Conservation (phyloP, 2,329 filamentous ascomycete genomes). For the Aureobasidium sp. region DNA sequence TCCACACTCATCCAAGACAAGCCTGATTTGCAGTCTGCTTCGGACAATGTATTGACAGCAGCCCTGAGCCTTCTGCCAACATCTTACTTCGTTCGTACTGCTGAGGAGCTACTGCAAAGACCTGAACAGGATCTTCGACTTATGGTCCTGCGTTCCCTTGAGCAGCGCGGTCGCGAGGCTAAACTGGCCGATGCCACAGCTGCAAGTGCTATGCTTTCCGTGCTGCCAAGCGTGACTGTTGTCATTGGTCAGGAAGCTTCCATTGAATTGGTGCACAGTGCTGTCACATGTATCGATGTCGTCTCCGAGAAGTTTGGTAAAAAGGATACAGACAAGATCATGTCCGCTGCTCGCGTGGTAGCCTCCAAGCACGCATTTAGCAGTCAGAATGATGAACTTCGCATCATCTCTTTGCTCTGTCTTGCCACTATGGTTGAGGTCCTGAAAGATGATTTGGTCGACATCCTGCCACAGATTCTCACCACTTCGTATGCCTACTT, state of each 20-base stretch:
- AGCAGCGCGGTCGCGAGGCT: slow-evolving; percentile 68
- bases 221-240: slow-evolving; percentile 69
- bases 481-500: slow-evolving; percentile 67
- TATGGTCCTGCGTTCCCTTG: slow-evolving; percentile 73
- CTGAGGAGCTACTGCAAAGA: slow-evolving; percentile 71
- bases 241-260: slow-evolving; percentile 69
- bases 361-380: slow-evolving; percentile 70
- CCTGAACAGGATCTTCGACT: slow-evolving; percentile 65
- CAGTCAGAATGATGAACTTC: slow-evolving; percentile 63
- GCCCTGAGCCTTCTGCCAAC: slow-evolving; percentile 81
- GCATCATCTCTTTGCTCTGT: slow-evolving; percentile 79
- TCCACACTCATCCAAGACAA: not conserved
- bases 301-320: slow-evolving; percentile 94
- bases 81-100: slow-evolving; percentile 79
- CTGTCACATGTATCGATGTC: slow-evolving; percentile 83
- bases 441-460: slow-evolving; percentile 76
- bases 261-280: slow-evolving; percentile 71
- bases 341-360: slow-evolving; percentile 68
- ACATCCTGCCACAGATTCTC: slow-evolving; percentile 69
- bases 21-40: slow-evolving; percentile 31
- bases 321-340: slow-evolving; percentile 72
- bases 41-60: slow-evolving; percentile 64
- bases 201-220: slow-evolving; percentile 64
- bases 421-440: slow-evolving; percentile 86
- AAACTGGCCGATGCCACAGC: slow-evolving; percentile 62